Evolutionary conservation across 495 filamentous ascomycete species (phyloP).

Genomic region (Penicillium paradoxum): DNA sequence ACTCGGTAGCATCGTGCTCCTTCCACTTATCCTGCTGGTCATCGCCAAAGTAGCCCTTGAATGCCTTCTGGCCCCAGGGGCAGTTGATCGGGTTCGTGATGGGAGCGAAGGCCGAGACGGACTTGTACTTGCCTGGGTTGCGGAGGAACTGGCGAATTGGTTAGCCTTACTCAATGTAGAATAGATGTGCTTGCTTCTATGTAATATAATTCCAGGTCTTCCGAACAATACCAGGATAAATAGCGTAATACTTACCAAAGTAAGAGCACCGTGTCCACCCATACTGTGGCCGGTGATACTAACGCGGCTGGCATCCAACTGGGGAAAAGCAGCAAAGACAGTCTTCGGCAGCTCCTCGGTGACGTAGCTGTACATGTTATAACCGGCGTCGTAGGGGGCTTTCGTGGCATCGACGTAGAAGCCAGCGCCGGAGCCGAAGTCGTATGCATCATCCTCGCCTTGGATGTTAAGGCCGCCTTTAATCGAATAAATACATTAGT

Average conservation of each 20-base stretch:
- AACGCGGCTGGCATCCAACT: slow-evolving; percentile 62
- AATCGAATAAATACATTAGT: not conserved
- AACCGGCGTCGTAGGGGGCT: slow-evolving; percentile 64
- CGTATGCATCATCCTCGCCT: slow-evolving; percentile 78
- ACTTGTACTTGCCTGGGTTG: slow-evolving; percentile 83
- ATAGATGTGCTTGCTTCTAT: not conserved
- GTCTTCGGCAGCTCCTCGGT: slow-evolving; percentile 71
- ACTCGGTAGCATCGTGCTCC: slow-evolving; percentile 87
- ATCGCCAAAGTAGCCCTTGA: slow-evolving; percentile 80
- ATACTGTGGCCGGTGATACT: slow-evolving; percentile 91
- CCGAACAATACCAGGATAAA: not conserved
- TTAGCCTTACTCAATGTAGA: not conserved
- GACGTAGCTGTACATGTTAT: slow-evolving; percentile 93
- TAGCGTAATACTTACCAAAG: slow-evolving; percentile 47
- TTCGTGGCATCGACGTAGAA: slow-evolving; percentile 93
- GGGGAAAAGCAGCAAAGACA: slow-evolving; percentile 60
- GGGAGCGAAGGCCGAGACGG: slow-evolving; percentile 84
- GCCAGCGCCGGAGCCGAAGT: slow-evolving; percentile 85
- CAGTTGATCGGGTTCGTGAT: slow-evolving; percentile 83
- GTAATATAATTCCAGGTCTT: not conserved
- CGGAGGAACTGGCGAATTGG: slow-evolving; percentile 63
- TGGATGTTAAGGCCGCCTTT: slow-evolving; percentile 65
- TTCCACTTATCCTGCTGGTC: slow-evolving; percentile 69
- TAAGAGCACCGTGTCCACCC: slow-evolving; percentile 94
- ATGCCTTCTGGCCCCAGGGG: slow-evolving; percentile 95